Evolutionary conservation across 2,329 filamentous ascomycete species (phyloP), one percentile per base, ranked within the genome.

Genomic region (Aspergillus sp.): DNA sequence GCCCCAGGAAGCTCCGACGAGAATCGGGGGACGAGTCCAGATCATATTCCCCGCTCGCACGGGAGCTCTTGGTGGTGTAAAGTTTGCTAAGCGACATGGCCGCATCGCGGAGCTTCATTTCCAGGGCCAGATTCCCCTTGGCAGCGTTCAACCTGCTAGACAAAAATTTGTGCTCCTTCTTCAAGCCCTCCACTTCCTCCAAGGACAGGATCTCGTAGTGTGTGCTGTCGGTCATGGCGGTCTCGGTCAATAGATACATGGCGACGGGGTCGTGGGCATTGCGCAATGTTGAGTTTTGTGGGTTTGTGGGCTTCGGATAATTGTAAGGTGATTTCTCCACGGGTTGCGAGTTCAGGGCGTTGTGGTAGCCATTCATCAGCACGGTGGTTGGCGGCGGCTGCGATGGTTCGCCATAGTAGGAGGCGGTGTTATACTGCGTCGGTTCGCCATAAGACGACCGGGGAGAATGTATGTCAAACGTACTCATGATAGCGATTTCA

Each of bases 31-130:
- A 76, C 12, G 62, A 72, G 51, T 70, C 66, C 59, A 60, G 39
- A 19, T 68, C 67, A 28, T 72, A 70, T 9, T 82, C 75, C 62
- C 77, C 75, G 69, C 80, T 83, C 61, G 75, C 77, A 53, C 78
- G 81, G 65, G 84, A 84, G n/a, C 81, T 81, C 36, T 84, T 82
- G n/a, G 87, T 83, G 8, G 86, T 86, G 72, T 96, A 92, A 30
- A 99, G 82, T 69, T 90, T 89, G 60, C 89, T 89, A 77, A 99
- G 88, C 43, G 92, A 96, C 65, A 89, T 86, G 10, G 95, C 92
- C 1, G 95, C 95, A 82, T 98, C 94, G 69, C 92, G 90, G 69
- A 97, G 92, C 80, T 98, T 99, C 57, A 88, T 90, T 76, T 99
- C 95, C 49, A 98, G 87, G 32, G 89, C 88, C 39, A 99, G 83